These are phyloP conservation scores for Saccharomycopsis microspora DNA, from an alignment of 805 yeast species.

Conservation along the genomic window DNA sequence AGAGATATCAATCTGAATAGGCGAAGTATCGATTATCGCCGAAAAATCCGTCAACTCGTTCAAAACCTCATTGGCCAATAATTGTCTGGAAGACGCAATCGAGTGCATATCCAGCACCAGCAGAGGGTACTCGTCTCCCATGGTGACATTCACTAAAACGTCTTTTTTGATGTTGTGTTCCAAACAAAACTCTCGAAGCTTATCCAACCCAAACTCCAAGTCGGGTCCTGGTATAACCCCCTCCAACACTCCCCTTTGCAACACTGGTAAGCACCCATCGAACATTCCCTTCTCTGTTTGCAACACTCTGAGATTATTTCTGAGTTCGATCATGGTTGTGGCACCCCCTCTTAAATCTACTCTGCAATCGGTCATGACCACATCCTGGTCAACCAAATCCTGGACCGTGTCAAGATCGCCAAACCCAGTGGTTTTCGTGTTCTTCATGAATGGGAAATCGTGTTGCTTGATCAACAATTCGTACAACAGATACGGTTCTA, in stretches of 20 bases:
- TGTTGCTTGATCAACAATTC: constrained; percentile 35
- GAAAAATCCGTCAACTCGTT: no score
- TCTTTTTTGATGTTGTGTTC: no score
- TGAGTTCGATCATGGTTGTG: constrained; percentile 21
- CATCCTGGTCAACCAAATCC: constrained; percentile 15
- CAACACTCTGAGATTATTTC: constrained; percentile 26
- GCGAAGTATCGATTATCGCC: no score
- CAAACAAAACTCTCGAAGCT: no score
- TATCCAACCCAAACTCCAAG: no score
- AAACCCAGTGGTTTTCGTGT: constrained; percentile 26
- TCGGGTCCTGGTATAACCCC: no score
- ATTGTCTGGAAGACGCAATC: no score
- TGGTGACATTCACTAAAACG: no score
- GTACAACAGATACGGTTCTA: constrained; percentile 40
- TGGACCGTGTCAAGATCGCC: constrained; percentile 24
- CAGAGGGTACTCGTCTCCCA: no score
- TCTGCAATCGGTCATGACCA: constrained; percentile 13
- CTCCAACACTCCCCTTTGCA: constrained; percentile 18
- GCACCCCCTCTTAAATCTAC: constrained; percentile 14
- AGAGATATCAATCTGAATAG: no score
- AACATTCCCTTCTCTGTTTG: constrained; percentile 29
- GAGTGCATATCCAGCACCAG: no score
- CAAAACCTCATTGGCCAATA: no score
- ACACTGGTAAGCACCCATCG: constrained; percentile 42
- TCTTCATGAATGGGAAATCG: constrained; percentile 43